Evolutionary conservation across 345 rosid genomes (phyloP).

Genomic region (Corchorus capsularis): DNA sequence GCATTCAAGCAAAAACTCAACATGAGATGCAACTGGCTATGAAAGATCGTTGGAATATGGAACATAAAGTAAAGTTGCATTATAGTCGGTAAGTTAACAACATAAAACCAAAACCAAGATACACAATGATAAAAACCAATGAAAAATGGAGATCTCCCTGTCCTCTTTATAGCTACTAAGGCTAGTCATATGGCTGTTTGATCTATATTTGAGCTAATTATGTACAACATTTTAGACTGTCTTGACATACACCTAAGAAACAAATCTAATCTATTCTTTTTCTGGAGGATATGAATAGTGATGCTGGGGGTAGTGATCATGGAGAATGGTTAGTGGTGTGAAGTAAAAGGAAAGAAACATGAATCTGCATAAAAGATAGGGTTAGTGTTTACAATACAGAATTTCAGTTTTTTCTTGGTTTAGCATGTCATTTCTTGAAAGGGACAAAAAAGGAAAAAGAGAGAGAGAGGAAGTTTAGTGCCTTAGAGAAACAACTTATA

Average conservation of each 20-base stretch:
- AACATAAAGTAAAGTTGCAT: no score
- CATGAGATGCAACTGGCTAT: not conserved
- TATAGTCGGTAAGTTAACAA: no score
- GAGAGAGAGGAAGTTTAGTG: not conserved
- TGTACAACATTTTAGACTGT: not conserved
- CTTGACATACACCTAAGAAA: not conserved
- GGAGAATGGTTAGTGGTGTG: not conserved
- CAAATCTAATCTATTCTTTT: not conserved
- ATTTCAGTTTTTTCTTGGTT: not conserved
- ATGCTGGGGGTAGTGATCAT: not conserved
- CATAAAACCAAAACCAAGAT: no score
- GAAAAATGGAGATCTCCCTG: not conserved
- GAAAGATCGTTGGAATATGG: not conserved
- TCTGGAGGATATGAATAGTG: not conserved
- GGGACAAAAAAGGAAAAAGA: no score
- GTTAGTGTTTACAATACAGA: not conserved
- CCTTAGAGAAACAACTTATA: not conserved
- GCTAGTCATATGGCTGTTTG: not conserved
- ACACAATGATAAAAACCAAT: no score
- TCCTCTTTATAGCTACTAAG: not conserved
- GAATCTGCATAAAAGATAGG: not conserved
- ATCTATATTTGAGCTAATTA: not conserved
- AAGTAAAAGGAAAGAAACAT: not conserved
- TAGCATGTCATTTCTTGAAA: no score
- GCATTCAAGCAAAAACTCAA: constrained; percentile 27